A percentile compares a stretch with the other conserved stretches of the same genome.
Conservation (phyloP, 1,284 basidiomycete species). For the Leccinum fallax region DNA sequence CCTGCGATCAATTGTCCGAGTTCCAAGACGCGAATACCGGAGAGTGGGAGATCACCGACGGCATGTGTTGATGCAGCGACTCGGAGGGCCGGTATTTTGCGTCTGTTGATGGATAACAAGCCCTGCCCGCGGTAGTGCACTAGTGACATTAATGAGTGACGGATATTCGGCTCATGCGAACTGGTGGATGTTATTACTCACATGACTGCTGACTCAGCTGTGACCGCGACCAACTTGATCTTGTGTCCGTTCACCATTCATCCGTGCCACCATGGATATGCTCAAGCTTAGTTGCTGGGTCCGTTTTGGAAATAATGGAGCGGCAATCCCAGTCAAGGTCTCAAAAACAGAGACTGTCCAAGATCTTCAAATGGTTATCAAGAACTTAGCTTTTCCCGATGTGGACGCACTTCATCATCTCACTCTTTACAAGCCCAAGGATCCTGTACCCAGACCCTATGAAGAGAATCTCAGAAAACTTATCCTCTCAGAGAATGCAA, state of each 20-base stretch:
- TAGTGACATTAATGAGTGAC: too few relatives aligned
- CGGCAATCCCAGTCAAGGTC: background rate
- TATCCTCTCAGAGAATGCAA: background rate
- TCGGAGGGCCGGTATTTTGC: background rate
- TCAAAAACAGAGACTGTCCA: background rate
- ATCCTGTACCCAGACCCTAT: background rate
- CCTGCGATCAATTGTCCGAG: slow-evolving; percentile 72
- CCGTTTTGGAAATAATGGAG: background rate
- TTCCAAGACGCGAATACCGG: slow-evolving; percentile 66
- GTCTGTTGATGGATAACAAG: background rate
- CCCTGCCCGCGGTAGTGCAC: too few relatives aligned
- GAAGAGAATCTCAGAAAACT: background rate
- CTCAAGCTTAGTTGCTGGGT: background rate
- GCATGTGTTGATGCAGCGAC: slow-evolving; percentile 6
- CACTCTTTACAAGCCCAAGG: background rate
- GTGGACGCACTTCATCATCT: background rate
- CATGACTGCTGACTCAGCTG: too few relatives aligned
- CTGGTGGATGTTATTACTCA: too few relatives aligned
- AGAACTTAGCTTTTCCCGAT: background rate
- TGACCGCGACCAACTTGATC: too few relatives aligned
- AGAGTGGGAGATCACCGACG: slow-evolving; percentile 44
- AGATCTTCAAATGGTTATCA: background rate
- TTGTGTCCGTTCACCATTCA: too few relatives aligned
- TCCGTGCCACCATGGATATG: too few relatives aligned
- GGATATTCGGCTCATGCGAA: too few relatives aligned